A percentile compares a stretch with the other conserved stretches of the same genome.
Evolutionary conservation across 2,329 filamentous ascomycete genomes (phyloP).

Genomic region (Colletotrichum abscissum): DNA sequence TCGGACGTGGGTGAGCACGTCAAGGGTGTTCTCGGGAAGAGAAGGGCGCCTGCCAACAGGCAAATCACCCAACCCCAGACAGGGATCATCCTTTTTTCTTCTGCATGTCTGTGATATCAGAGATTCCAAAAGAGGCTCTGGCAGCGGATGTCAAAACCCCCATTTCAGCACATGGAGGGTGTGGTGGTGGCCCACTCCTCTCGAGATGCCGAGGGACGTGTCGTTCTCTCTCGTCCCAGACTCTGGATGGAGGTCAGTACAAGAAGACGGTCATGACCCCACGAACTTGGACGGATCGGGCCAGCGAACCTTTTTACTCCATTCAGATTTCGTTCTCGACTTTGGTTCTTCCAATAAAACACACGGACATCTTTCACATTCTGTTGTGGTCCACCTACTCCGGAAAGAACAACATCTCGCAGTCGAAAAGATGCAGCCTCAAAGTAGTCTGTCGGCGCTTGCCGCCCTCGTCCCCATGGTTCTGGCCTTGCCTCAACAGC

Average conservation of each 20-base stretch:
- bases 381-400: neutral
- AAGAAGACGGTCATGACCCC: constrained; percentile 16
- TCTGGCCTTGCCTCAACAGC: constrained; percentile 13
- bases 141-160: neutral
- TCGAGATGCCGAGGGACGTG: constrained; percentile 20
- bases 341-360: neutral
- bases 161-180: constrained; percentile 3
- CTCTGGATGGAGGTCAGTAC: constrained; percentile 16
- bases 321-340: neutral
- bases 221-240: constrained; percentile 19
- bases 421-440: constrained; percentile 7
- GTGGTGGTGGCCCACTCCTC: neutral
- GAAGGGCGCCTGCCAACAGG: neutral
- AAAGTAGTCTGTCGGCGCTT: constrained; percentile 15
- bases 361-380: neutral
- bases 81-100: neutral
- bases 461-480: constrained; percentile 17
- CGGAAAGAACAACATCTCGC: neutral
- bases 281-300: neutral
- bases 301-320: neutral
- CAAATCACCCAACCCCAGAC: neutral
- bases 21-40: neutral
- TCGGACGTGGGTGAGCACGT: constrained; percentile 13
- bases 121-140: neutral
- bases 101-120: neutral